Evolutionary conservation across 345 rosid genomes (phyloP).

Genomic region (Brassica rapa): DNA sequence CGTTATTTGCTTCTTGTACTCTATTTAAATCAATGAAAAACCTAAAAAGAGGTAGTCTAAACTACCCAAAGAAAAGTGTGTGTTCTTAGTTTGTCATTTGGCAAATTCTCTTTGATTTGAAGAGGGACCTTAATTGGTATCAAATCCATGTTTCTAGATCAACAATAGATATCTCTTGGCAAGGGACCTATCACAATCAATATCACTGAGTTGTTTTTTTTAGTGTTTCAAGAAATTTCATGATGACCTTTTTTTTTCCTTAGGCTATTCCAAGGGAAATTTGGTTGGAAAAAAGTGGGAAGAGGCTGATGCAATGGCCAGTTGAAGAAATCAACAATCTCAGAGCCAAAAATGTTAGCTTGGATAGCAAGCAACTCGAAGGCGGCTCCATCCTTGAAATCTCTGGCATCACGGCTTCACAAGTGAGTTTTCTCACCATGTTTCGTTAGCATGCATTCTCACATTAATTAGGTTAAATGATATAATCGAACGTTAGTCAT

Average conservation of each 20-base stretch:
- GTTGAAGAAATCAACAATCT: conserved; percentile 57
- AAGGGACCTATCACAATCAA: too few species aligned
- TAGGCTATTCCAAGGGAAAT: background rate
- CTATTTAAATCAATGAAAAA: too few species aligned
- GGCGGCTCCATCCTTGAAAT: conserved; percentile 48
- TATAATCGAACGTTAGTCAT: background rate
- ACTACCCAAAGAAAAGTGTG: too few species aligned
- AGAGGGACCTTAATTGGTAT: too few species aligned
- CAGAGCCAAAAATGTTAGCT: conserved; percentile 38
- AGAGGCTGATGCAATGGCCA: conserved; percentile 67
- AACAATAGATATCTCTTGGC: too few species aligned
- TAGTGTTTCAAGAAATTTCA: background rate
- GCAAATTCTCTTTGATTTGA: too few species aligned
- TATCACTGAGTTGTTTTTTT: background rate
- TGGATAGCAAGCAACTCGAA: conserved; percentile 30
- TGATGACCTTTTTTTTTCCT: background rate
- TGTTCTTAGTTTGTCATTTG: too few species aligned
- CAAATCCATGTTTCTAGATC: too few species aligned
- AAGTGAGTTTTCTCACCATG: background rate
- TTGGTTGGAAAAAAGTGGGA: conserved; percentile 38
- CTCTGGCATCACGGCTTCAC: conserved; percentile 48
- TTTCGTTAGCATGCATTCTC: background rate
- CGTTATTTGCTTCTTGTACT: too few species aligned
- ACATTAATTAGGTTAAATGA: background rate
- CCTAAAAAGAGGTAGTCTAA: too few species aligned